A percentile compares a stretch with the other conserved stretches of the same genome.
Conservation (phyloP, 352 stramenopile species). For the Phytophthora lateralis region DNA sequence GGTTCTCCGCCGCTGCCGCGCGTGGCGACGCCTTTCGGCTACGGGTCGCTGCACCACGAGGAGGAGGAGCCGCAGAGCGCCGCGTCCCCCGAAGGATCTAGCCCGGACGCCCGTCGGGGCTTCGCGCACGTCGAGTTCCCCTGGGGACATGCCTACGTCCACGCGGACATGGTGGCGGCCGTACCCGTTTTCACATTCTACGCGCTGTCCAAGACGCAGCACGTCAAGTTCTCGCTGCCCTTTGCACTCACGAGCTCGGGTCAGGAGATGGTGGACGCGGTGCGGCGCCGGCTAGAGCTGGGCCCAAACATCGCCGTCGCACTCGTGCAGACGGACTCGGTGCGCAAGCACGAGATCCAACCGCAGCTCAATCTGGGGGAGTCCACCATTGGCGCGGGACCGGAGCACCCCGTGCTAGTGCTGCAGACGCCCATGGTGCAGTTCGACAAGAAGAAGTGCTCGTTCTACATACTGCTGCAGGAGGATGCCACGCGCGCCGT, state of each 20-base stretch:
- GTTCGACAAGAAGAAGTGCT: conserved; percentile 71
- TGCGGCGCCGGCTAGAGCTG: conserved; percentile 55
- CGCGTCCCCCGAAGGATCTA: conserved; percentile 13
- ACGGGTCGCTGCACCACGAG: conserved; percentile 49
- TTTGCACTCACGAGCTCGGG: conserved; percentile 61
- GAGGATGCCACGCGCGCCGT: conserved; percentile 56
- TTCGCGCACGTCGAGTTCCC: conserved; percentile 78
- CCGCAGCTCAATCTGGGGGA: conserved; percentile 62
- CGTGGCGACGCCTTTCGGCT: conserved; percentile 76
- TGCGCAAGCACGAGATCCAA: conserved; percentile 73
- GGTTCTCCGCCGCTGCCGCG: conserved; percentile 28
- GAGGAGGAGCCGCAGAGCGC: conserved; percentile 24
- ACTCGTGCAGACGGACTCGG: conserved; percentile 78
- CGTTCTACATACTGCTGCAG: conserved; percentile 56
- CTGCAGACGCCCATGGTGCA: conserved; percentile 66
- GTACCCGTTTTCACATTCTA: conserved; percentile 83
- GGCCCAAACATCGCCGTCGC: conserved; percentile 59
- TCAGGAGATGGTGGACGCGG: conserved; percentile 62
- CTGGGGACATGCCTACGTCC: conserved; percentile 76
- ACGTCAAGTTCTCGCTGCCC: conserved; percentile 69
- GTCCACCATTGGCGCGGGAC: conserved; percentile 63
- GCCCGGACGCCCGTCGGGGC: conserved; percentile 20
- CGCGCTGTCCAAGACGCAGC: conserved; percentile 60
- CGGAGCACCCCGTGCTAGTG: conserved; percentile 75
- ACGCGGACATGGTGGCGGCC: conserved; percentile 57